Conservation (phyloP, 2,329 filamentous ascomycete species). For the Sodiomyces alkalinus region DNA sequence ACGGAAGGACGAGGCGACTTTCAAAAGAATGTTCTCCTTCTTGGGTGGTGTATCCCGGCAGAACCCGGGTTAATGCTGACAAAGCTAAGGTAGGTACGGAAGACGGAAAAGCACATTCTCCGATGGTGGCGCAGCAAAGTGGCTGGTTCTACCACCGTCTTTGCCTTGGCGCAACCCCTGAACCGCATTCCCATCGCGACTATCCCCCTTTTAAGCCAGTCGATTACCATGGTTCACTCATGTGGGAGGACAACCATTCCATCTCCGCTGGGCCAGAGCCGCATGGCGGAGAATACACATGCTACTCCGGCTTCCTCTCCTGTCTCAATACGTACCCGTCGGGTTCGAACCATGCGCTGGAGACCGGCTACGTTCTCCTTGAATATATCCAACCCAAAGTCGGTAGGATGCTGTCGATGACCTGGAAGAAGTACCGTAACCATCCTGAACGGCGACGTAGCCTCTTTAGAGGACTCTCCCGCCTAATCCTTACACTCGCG, state of each 20-base stretch:
- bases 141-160: no score
- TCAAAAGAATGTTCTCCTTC: no score
- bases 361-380: conserved; percentile 1
- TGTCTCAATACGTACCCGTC: conserved; percentile 1
- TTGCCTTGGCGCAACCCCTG: no score
- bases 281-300: conserved; percentile 1
- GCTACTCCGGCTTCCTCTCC: background rate
- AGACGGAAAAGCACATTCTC: no score
- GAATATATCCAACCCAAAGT: conserved; percentile 2
- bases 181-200: no score
- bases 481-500: conserved; percentile 2
- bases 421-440: conserved; percentile 6
- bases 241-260: background rate
- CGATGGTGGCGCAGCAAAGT: no score
- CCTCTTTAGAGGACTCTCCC: conserved; percentile 9
- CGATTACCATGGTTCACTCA: conserved; percentile 1
- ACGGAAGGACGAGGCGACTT: no score
- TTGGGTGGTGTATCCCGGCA: no score
- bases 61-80: no score
- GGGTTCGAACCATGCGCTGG: background rate
- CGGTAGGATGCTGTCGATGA: conserved; percentile 10
- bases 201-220: no score
- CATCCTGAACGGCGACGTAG: conserved; percentile 5
- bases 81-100: no score
- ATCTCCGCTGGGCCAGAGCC: background rate